A percentile compares a stretch with the other conserved stretches of the same genome.
Evolutionary conservation across 164 flowering plant genomes (phyloP).

Genomic region (Macadamia integrifolia): DNA sequence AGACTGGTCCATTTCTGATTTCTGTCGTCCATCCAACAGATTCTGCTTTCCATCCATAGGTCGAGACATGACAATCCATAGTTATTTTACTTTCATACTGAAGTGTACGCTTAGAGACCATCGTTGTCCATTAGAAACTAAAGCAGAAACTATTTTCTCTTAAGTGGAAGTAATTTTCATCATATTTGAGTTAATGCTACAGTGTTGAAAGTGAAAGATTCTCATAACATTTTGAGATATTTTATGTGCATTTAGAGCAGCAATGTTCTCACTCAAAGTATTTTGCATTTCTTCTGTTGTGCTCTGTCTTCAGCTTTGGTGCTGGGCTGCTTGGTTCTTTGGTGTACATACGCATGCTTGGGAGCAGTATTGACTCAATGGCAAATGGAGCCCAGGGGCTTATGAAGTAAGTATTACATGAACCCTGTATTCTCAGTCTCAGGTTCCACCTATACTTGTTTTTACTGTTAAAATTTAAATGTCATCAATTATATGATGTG

Average conservation of each 20-base stretch:
- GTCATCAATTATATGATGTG: too few species aligned
- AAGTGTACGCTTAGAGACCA: neutral
- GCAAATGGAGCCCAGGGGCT: slow-evolving; percentile 76
- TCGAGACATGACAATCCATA: neutral
- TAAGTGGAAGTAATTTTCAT: neutral
- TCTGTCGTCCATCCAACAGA: too few species aligned
- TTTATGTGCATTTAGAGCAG: neutral
- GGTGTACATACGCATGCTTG: slow-evolving; percentile 87
- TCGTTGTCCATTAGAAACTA: neutral
- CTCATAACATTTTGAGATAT: neutral
- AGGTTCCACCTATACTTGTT: too few species aligned
- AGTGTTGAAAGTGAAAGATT: neutral
- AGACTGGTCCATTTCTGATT: too few species aligned
- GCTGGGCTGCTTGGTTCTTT: slow-evolving; percentile 89
- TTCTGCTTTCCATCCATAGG: neutral
- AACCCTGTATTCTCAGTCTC: neutral
- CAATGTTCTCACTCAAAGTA: slow-evolving; percentile 1
- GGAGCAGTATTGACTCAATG: slow-evolving; percentile 75
- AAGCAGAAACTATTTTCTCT: neutral
- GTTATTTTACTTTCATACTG: too few species aligned
- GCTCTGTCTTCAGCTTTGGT: slow-evolving; percentile 59
- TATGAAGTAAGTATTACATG: slow-evolving; percentile 49
- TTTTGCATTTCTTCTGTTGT: neutral
- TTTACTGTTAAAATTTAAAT: too few species aligned
- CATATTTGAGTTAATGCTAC: neutral